Evolutionary conservation across 1,139 yeast species (phyloP), one percentile per base, ranked within the genome.

Genomic region (Sugiyamaella grinbergsii): DNA sequence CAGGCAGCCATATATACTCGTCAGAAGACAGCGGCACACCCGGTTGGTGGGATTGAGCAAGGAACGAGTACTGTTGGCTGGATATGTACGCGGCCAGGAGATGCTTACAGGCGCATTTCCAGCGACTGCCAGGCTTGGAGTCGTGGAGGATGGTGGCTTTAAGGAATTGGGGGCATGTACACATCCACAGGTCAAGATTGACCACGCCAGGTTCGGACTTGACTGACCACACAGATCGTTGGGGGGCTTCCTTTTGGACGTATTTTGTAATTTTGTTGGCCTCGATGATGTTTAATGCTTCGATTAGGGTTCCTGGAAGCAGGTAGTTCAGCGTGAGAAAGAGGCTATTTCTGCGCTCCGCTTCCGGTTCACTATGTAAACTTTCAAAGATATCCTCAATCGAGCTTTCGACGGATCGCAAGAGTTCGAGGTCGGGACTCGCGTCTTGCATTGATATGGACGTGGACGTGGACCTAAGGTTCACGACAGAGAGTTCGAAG

Each of bases 251-350:
- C 18, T 42, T 40, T 13, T 41, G 33, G 1, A 6, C 16, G 52
- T 57, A 57, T 10, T 40, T 34, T 31, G 32, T 31, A 10, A 54
- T 52, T 37, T 40, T 39, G 34, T 55, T 54, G 4, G 46, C 34
- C 32, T 62, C 65, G 2, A 63, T 51, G 16, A 54, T 42, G 18
- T 57, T 58, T 31, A 63, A 26, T 1, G 65, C 64, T n/a, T 41
- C 49, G 11, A 55, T 47, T 11, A 63, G 50, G 13, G 48, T 37
- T 6, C 56, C 51, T 1, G 66, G 66, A 13, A 62, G 65, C 54
- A 60, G 52, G 32, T 54, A 58, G 18, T 56, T 47, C 40, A 63
- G 52, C 4, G 59, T 55, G n/a, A 52, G 65, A 8, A 62, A 42
- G 2, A 49, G 10, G 26, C 28, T 41, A 47, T 26, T 56, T 55